Conservation (phyloP, 306 rosid genomes). For the Citrullus mucosospermus region DNA sequence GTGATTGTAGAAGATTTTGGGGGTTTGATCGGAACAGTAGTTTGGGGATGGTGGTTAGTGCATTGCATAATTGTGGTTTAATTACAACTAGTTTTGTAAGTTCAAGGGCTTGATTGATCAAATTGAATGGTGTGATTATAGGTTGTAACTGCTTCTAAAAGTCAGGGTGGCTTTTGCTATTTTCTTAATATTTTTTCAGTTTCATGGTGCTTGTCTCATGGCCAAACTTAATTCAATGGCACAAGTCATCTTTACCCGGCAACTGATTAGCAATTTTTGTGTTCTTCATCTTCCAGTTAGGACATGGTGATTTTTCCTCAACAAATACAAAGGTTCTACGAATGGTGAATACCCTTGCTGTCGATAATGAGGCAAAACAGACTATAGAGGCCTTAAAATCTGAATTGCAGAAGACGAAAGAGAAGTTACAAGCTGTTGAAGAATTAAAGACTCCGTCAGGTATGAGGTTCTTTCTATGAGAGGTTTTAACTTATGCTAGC, state of each 20-base stretch:
- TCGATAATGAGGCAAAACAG: conserved; percentile 88
- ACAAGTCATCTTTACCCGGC: background rate
- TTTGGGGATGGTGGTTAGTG: background rate
- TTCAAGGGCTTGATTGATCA: background rate
- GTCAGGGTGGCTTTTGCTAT: background rate
- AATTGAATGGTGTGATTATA: background rate
- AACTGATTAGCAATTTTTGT: conserved; percentile 8
- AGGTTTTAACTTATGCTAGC: too few species aligned
- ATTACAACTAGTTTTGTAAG: background rate
- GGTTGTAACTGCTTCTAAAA: background rate
- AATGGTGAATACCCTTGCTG: conserved; percentile 85
- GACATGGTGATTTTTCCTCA: conserved; percentile 76
- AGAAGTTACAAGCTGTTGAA: conserved; percentile 87
- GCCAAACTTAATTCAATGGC: background rate
- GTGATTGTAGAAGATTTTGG: background rate
- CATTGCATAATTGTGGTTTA: background rate
- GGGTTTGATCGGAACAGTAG: background rate
- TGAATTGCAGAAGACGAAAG: conserved; percentile 84
- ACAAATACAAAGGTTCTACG: conserved; percentile 89
- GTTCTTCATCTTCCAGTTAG: conserved; percentile 39
- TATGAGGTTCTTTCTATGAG: conserved; percentile 5
- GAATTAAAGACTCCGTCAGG: conserved; percentile 83
- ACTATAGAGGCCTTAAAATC: conserved; percentile 79
- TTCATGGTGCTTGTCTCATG: background rate
- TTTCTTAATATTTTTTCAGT: background rate